phyloP scores from a whole-genome alignment of 345 rosid species.

The Cardamine chenopodiifolia region DNA sequence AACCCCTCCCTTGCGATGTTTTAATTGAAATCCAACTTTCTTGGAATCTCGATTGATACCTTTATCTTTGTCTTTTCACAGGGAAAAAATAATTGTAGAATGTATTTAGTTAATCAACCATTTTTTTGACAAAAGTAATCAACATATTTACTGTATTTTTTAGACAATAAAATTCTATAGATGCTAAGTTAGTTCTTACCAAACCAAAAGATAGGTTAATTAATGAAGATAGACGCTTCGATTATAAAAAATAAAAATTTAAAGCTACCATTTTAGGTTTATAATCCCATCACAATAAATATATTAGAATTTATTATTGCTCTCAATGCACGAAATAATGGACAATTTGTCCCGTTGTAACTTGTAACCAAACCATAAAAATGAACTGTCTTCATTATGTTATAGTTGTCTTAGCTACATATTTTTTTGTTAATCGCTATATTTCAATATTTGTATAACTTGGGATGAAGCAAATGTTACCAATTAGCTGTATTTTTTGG shows the following conservation, averaged over 20 bases:
- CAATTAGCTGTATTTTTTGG: neutral
- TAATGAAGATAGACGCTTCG: neutral
- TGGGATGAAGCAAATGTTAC: neutral
- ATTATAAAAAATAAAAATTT: neutral
- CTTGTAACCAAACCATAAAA: neutral
- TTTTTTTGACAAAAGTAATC: neutral
- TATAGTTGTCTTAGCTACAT: neutral
- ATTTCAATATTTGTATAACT: neutral
- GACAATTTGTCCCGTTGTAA: conserved; percentile 5
- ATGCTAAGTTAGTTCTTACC: neutral
- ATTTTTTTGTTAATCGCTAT: neutral
- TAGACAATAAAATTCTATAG: neutral
- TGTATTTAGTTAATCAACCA: neutral
- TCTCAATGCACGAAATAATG: neutral
- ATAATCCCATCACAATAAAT: neutral
- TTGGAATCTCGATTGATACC: neutral
- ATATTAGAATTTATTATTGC: neutral
- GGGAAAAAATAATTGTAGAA: neutral
- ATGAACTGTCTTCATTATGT: neutral
- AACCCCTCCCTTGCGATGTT: neutral
- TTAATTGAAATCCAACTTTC: neutral
- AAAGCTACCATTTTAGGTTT: neutral
- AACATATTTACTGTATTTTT: neutral
- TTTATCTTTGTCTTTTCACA: neutral
- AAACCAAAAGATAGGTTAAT: neutral